phyloP scores from a whole-genome alignment of 2,329 filamentous ascomycete genomes.

The Didymella lethalis region DNA sequence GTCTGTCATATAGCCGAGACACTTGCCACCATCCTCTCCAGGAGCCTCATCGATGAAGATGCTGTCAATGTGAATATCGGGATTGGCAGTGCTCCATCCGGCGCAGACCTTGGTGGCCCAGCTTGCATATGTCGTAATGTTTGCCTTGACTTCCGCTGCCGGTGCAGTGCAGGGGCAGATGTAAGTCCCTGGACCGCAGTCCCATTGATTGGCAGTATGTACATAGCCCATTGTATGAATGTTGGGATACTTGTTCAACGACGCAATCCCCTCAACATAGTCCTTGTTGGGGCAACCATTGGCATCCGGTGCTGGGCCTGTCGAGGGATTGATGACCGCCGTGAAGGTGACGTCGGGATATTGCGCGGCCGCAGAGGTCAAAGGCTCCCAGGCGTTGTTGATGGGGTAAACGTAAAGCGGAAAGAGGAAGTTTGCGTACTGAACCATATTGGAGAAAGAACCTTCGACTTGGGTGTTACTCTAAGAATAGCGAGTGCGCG shows the following conservation, averaged over 20 bases:
- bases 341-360: slow-evolving; percentile 20
- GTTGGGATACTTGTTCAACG: slow-evolving; percentile 15
- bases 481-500: neutral
- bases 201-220: slow-evolving; percentile 18
- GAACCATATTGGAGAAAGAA: slow-evolving; percentile 7
- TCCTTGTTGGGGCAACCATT: slow-evolving; percentile 16
- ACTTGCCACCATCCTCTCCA: slow-evolving; percentile 10
- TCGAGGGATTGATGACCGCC: slow-evolving; percentile 20
- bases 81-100: slow-evolving; percentile 14
- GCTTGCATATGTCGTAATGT: slow-evolving; percentile 19
- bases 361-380: slow-evolving; percentile 16
- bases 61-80: slow-evolving; percentile 20
- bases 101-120: slow-evolving; percentile 11
- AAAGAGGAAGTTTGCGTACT: slow-evolving; percentile 22
- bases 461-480: neutral
- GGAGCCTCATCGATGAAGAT: slow-evolving; percentile 22
- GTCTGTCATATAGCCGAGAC: slow-evolving; percentile 19
- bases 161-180: slow-evolving; percentile 21
- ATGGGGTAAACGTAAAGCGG: slow-evolving; percentile 19
- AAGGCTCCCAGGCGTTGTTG: slow-evolving; percentile 17
- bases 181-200: slow-evolving; percentile 2
- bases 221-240: slow-evolving; percentile 22
- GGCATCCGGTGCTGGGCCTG: slow-evolving; percentile 7
- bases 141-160: slow-evolving; percentile 14
- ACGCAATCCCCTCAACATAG: slow-evolving; percentile 13